These are phyloP conservation scores for Trichoderma hamatum DNA, from an alignment of 2,329 filamentous ascomycete genomes.

Conservation along the genomic window DNA sequence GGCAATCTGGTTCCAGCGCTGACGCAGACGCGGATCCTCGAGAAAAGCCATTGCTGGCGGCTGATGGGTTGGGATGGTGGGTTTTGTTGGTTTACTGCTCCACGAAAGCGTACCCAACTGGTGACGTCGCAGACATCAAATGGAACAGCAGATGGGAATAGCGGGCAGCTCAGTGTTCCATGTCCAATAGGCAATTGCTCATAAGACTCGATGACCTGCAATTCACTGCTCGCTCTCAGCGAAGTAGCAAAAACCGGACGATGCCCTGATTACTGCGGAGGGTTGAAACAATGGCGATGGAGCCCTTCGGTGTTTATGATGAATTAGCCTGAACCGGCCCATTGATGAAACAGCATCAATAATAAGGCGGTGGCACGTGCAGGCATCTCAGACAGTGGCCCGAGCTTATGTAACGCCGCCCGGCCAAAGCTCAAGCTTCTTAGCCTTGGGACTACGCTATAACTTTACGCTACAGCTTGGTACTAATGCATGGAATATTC, in stretches of 20 bases:
- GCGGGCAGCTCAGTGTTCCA: constrained; percentile 14
- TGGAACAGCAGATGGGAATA: constrained; percentile 1
- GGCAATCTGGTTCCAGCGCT: constrained; percentile 90
- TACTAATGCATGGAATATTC: not conserved
- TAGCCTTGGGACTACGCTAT: not conserved
- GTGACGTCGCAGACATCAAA: constrained; percentile 26
- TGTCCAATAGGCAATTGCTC: constrained; percentile 8
- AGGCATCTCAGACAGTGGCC: not conserved
- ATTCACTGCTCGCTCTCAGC: not conserved
- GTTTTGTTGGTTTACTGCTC: not conserved
- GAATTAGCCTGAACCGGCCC: constrained; percentile 6
- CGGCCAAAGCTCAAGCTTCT: not conserved
- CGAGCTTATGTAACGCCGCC: constrained; percentile 14
- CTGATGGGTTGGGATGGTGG: constrained; percentile 6
- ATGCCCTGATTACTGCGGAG: not conserved
- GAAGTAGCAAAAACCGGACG: not conserved
- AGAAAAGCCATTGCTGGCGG: constrained; percentile 58
- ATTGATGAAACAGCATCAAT: constrained; percentile 9
- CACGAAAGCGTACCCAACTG: not conserved
- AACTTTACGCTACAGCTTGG: not conserved
- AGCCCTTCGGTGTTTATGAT: constrained; percentile 1
- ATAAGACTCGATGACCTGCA: not conserved
- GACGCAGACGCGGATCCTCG: constrained; percentile 85
- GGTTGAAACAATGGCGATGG: not conserved
- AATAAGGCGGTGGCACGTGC: constrained; percentile 23